phyloP scores from a whole-genome alignment of 2,329 filamentous ascomycete species.

The Elsinoe ampelina region DNA sequence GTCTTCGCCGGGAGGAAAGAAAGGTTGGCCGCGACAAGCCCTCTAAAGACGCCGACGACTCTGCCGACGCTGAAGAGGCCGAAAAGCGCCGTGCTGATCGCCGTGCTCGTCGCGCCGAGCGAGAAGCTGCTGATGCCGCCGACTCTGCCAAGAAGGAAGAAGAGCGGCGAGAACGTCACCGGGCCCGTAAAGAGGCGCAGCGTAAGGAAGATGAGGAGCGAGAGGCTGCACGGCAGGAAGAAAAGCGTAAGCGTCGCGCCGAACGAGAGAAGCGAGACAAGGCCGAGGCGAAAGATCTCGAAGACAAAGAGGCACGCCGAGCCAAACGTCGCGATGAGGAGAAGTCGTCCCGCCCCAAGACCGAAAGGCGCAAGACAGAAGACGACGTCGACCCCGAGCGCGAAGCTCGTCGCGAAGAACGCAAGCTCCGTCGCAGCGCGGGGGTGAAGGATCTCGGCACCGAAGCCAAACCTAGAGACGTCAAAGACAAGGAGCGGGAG shows the following conservation, averaged over 20 bases:
- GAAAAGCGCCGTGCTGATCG: slow-evolving; percentile 29
- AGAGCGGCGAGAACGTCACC: slow-evolving; percentile 30
- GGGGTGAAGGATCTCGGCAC: slow-evolving; percentile 12
- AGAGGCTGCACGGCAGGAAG: slow-evolving; percentile 31
- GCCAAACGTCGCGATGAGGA: slow-evolving; percentile 13
- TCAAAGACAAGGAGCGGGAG: slow-evolving; percentile 6
- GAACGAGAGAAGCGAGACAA: slow-evolving; percentile 27
- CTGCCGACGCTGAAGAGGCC: slow-evolving; percentile 26
- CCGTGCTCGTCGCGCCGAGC: slow-evolving; percentile 25
- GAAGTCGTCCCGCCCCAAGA: slow-evolving; percentile 1
- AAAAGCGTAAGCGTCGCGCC: slow-evolving; percentile 30
- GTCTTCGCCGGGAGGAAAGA: slow-evolving; percentile 29
- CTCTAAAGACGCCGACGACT: slow-evolving; percentile 24
- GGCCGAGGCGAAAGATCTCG: slow-evolving; percentile 20
- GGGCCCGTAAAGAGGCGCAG: slow-evolving; percentile 30
- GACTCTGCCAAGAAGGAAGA: slow-evolving; percentile 30
- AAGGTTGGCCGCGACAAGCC: slow-evolving; percentile 22
- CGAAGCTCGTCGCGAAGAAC: slow-evolving; percentile 20
- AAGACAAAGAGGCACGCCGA: slow-evolving; percentile 15
- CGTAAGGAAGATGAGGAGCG: slow-evolving; percentile 24
- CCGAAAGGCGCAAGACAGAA: slow-evolving; percentile 17
- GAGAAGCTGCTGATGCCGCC: slow-evolving; percentile 33
- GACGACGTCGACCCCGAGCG: slow-evolving; percentile 21
- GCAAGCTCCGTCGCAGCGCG: slow-evolving; percentile 21
- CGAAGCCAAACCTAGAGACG: slow-evolving; percentile 10